A percentile compares a stretch with the other conserved stretches of the same genome.
Evolutionary conservation across 1,139 yeast species (phyloP).

Genomic region (Ashbya aceris): DNA sequence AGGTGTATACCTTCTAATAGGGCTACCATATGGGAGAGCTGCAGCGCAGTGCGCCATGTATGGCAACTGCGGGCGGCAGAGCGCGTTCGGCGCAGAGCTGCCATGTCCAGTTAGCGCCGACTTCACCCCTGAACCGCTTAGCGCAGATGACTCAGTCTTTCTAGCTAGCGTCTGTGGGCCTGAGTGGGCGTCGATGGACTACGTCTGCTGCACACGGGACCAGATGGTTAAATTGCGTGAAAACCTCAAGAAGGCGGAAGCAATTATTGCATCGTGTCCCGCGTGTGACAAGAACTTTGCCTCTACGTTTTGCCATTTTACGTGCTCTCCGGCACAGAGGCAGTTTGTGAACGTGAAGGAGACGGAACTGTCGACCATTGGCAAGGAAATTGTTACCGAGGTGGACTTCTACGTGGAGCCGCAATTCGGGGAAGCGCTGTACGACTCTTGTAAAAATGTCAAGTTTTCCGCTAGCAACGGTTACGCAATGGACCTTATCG

Average conservation of each 20-base stretch:
- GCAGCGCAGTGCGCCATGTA: conserved; percentile 27
- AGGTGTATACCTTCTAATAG: neutral
- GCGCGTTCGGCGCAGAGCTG: conserved; percentile 66
- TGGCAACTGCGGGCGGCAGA: conserved; percentile 63
- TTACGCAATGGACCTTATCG: conserved; percentile 90
- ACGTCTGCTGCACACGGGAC: conserved; percentile 45
- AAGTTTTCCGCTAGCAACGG: conserved; percentile 94
- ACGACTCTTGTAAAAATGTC: conserved; percentile 78
- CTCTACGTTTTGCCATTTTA: conserved; percentile 77
- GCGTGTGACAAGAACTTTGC: conserved; percentile 85
- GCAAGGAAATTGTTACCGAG: conserved; percentile 59
- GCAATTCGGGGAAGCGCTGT: conserved; percentile 53
- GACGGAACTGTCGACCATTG: conserved; percentile 45
- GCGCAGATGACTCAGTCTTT: conserved; percentile 40
- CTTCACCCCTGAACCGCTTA: conserved; percentile 28
- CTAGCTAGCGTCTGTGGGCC: conserved; percentile 64
- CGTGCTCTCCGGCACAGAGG: conserved; percentile 83
- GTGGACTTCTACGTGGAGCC: conserved; percentile 55
- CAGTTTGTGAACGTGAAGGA: conserved; percentile 59
- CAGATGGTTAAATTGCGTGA: conserved; percentile 41
- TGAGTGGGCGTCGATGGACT: conserved; percentile 40
- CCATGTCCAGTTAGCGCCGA: conserved; percentile 61
- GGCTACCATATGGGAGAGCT: neutral
- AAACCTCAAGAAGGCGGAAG: conserved; percentile 65
- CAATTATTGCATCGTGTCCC: conserved; percentile 83